Percentiles rank a stretch among this genome's conserved stretches.
Conservation (phyloP, 2,329 filamentous ascomycete genomes). For the Lasiodiplodia citricola region DNA sequence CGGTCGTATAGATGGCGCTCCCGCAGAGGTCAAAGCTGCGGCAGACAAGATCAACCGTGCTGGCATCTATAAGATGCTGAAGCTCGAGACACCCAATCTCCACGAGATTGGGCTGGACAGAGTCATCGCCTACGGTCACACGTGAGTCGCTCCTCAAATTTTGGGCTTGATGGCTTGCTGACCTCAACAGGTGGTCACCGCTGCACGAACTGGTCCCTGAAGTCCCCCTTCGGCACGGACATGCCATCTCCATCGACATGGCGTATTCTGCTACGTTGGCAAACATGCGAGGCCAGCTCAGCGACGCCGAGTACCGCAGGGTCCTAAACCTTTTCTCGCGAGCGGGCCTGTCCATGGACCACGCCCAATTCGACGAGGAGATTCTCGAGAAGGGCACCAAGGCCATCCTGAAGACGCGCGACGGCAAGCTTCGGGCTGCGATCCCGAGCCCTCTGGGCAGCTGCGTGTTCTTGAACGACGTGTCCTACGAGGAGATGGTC, state of each 20-base stretch:
- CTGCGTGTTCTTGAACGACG: slow-evolving; percentile 73
- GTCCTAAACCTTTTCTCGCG: slow-evolving; percentile 72
- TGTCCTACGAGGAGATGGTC: slow-evolving; percentile 66
- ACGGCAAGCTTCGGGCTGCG: slow-evolving; percentile 70
- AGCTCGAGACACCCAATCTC: slow-evolving; percentile 74
- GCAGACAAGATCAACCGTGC: slow-evolving; percentile 72
- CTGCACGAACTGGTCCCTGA: slow-evolving; percentile 73
- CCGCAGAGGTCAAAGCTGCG: slow-evolving; percentile 62
- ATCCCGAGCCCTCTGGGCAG: slow-evolving; percentile 71
- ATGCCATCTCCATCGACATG: slow-evolving; percentile 79
- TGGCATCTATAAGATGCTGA: slow-evolving; percentile 74
- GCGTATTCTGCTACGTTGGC: slow-evolving; percentile 74
- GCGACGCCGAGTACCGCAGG: slow-evolving; percentile 64
- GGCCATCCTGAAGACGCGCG: slow-evolving; percentile 73
- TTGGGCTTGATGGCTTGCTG: not conserved
- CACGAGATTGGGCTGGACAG: slow-evolving; percentile 75
- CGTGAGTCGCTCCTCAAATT: slow-evolving; percentile 49
- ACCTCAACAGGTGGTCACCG: slow-evolving; percentile 65
- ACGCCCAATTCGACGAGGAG: slow-evolving; percentile 68
- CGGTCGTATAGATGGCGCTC: slow-evolving; percentile 63
- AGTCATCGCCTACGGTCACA: slow-evolving; percentile 76
- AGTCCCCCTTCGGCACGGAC: slow-evolving; percentile 72
- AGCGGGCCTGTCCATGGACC: slow-evolving; percentile 74
- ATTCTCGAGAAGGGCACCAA: slow-evolving; percentile 69
- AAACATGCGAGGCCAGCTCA: slow-evolving; percentile 65